A percentile compares a stretch with the other conserved stretches of the same genome.
phyloP scores from a whole-genome alignment of 352 stramenopile genomes.

The Proteromonas lacertae region DNA sequence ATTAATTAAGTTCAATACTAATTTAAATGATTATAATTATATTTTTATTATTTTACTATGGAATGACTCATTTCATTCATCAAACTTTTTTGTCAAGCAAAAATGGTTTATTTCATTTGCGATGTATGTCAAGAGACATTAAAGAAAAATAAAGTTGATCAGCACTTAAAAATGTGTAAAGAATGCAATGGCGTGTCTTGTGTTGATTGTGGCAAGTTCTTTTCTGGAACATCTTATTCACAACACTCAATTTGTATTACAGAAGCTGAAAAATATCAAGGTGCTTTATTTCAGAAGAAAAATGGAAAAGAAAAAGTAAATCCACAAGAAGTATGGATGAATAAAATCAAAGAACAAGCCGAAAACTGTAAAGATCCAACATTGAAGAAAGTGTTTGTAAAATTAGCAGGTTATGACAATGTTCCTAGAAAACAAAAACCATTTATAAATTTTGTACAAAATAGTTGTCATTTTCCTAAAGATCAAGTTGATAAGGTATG shows the following conservation, averaged over 20 bases:
- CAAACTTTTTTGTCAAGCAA: no score
- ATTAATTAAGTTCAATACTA: no score
- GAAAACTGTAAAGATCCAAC: constrained; percentile 6
- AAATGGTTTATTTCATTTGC: constrained; percentile 23
- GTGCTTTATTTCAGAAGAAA: constrained; percentile 32
- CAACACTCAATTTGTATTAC: constrained; percentile 55
- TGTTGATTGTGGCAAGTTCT: constrained; percentile 50
- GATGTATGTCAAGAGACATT: constrained; percentile 27
- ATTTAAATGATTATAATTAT: no score
- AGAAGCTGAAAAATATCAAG: constrained; percentile 66
- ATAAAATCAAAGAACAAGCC: constrained; percentile 20
- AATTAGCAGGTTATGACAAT: constrained; percentile 37
- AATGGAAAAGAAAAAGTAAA: constrained; percentile 14
- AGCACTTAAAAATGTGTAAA: constrained; percentile 27
- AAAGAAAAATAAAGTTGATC: constrained; percentile 67
- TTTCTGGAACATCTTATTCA: constrained; percentile 49
- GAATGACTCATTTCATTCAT: no score
- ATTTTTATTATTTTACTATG: no score
- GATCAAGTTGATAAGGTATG: no score
- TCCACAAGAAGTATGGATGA: constrained; percentile 42
- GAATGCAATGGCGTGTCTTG: constrained; percentile 50
- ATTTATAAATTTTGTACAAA: constrained; percentile 55
- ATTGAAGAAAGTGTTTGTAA: constrained; percentile 21
- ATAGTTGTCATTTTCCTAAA: constrained; percentile 21
- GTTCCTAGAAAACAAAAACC: constrained; percentile 61